Percentiles rank a stretch among this genome's conserved stretches.
Conservation (phyloP, 1,284 basidiomycete genomes). For the Inonotus obliquus region DNA sequence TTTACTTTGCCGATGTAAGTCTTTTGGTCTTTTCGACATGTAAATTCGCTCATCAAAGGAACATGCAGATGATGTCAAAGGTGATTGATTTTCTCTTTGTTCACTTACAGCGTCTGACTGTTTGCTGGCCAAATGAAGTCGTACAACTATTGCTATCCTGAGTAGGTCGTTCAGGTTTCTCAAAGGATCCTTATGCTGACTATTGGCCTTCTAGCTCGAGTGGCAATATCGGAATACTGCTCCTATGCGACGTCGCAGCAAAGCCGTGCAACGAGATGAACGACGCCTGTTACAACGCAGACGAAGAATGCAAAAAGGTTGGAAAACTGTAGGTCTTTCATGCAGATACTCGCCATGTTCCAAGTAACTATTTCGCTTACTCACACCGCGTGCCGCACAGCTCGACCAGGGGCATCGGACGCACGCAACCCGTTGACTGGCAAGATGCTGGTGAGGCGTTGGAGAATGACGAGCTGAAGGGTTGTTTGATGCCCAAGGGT, state of each 20-base stretch:
- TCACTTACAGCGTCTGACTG: background rate
- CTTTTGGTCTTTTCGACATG: background rate
- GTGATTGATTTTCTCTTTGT: constrained; percentile 23
- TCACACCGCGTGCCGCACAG: constrained; percentile 25
- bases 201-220: constrained; percentile 38
- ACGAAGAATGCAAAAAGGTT: constrained; percentile 41
- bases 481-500: constrained; percentile 57
- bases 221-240: constrained; percentile 44
- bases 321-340: constrained; percentile 29
- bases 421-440: constrained; percentile 49
- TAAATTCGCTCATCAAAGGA: constrained; percentile 6
- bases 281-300: constrained; percentile 47
- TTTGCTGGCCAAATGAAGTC: constrained; percentile 34
- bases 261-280: constrained; percentile 50
- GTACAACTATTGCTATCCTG: constrained; percentile 52
- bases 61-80: constrained; percentile 58
- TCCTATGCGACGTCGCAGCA: constrained; percentile 56
- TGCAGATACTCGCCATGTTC: too few species aligned
- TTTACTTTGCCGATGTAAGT: constrained; percentile 62
- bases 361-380: too few species aligned
- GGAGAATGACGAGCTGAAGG: constrained; percentile 44
- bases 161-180: constrained; percentile 32
- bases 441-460: constrained; percentile 54
- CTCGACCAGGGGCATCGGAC: constrained; percentile 51
- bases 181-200: constrained; percentile 4